Evolutionary conservation across 768 basidiomycete species (phyloP), one percentile per base, ranked within the genome.

Genomic region (Suillus clintonianus): DNA sequence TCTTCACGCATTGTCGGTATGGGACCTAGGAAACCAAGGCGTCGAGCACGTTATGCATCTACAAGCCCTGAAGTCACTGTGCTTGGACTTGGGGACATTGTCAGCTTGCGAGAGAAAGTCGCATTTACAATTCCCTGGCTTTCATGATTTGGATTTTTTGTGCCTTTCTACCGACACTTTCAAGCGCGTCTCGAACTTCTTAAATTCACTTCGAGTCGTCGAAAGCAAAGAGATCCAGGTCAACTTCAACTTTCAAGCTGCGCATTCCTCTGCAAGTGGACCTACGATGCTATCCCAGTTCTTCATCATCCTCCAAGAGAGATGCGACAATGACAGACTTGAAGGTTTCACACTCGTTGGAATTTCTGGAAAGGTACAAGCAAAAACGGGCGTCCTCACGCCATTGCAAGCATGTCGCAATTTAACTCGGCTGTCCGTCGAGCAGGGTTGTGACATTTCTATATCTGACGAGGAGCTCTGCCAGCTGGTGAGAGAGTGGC

Each of bases 401-500:
- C 17, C 50, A 17, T 19, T 30, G 4, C 50, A 19, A 1, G 27
- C 27, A 30, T 51, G 50, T 17, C 50, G 9, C 30, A 51, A 51
- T 30, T 15, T 50, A 50, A 30, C 27, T 50, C 48, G 15, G 15
- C 48, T 14, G 50, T 73, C 2, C 60, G 51, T 10, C 36, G 74
- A 6, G 72, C 73, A 4, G 73, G 73, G 14, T 39, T 15, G 57
- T 65, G 9, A 51, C 60, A 0, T 55, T 72, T 22, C 50, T 64
- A 4, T 72, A 9, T 63, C 64, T 43, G 71, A 74, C 45, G 57
- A 63, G 1, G 64, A 62, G 36, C 64, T 73, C 1, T 37, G 60
- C 13, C 61, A 64, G 54, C 43, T 75, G 0, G 67, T 65, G 1
- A 62, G 58, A 4, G 63, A 65, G 0, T 73, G 73, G 72, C 69